A percentile compares a stretch with the other conserved stretches of the same genome.
These are phyloP conservation scores for Ogataea methanolica DNA, from an alignment of 805 yeast genomes.

Conservation along the genomic window DNA sequence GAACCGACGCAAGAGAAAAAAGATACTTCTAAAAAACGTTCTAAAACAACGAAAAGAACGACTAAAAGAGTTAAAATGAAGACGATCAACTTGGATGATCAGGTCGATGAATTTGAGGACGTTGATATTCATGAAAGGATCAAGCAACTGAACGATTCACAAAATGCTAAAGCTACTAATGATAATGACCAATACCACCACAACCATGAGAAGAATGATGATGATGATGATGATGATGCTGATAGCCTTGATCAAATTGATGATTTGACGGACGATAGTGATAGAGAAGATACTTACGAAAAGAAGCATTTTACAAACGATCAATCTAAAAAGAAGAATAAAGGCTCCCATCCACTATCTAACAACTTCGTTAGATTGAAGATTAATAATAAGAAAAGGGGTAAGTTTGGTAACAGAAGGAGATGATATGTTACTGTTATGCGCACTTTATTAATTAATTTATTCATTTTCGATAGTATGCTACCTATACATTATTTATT, in stretches of 20 bases:
- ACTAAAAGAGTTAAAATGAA: slow-evolving; percentile 48
- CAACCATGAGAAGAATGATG: background rate
- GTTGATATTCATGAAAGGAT: slow-evolving; percentile 41
- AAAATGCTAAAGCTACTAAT: slow-evolving; percentile 1
- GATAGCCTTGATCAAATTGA: slow-evolving; percentile 7
- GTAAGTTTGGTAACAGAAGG: slow-evolving; percentile 20
- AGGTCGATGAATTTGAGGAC: slow-evolving; percentile 30
- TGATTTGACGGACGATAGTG: slow-evolving; percentile 15
- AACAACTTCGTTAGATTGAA: slow-evolving; percentile 33
- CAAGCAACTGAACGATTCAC: slow-evolving; percentile 24
- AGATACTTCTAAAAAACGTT: slow-evolving; percentile 20
- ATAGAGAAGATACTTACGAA: slow-evolving; percentile 10
- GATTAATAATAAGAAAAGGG: slow-evolving; percentile 24
- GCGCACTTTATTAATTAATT: slow-evolving; percentile 1
- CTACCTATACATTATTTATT: background rate
- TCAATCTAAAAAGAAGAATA: slow-evolving; percentile 18
- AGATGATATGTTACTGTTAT: slow-evolving; percentile 1
- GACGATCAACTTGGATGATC: slow-evolving; percentile 27
- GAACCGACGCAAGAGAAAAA: slow-evolving; percentile 2
- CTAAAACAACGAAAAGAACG: slow-evolving; percentile 46
- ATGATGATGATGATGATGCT: background rate
- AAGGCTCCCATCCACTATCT: slow-evolving; percentile 26
- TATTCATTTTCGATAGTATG: slow-evolving; percentile 9
- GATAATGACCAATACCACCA: background rate
- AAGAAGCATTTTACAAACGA: slow-evolving; percentile 19